phyloP scores from a whole-genome alignment of 78 protist species.

The Protostelium mycophagum region DNA sequence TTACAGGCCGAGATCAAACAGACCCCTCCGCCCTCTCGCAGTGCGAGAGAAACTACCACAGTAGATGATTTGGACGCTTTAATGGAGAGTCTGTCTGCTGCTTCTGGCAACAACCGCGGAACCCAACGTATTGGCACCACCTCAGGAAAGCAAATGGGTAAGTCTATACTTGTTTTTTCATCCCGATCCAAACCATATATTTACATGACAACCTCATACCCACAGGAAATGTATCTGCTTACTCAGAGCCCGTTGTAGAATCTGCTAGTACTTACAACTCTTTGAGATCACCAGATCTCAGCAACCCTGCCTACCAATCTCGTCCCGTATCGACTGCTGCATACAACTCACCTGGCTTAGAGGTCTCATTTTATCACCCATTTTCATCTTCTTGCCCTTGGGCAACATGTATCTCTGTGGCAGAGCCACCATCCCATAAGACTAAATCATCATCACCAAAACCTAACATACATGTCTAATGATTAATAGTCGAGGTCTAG shows the following conservation, averaged over 20 bases:
- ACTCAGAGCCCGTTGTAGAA: not conserved
- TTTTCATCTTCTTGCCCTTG: too few relatives aligned
- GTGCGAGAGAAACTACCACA: constrained; percentile 3
- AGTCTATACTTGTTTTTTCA: not conserved
- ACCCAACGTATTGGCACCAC: constrained; percentile 17
- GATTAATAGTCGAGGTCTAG: too few relatives aligned
- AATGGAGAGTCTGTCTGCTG: constrained; percentile 29
- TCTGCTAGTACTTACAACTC: not conserved
- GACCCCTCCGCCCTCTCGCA: not conserved
- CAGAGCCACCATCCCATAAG: too few relatives aligned
- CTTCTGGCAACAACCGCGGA: constrained; percentile 19
- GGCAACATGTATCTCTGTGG: too few relatives aligned
- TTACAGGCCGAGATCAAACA: not conserved
- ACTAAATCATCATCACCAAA: too few relatives aligned
- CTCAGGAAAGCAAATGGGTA: constrained; percentile 21
- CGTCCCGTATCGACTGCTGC: too few relatives aligned
- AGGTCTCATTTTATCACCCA: too few relatives aligned
- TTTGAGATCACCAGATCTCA: not conserved
- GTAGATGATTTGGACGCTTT: constrained; percentile 53
- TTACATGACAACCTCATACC: constrained; percentile 4
- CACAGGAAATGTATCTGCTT: constrained; percentile 27
- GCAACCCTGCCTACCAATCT: too few relatives aligned
- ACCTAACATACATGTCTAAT: too few relatives aligned
- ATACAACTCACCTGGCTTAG: too few relatives aligned
- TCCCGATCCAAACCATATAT: not conserved